These are phyloP conservation scores for Tricholomella constricta DNA, from an alignment of 768 basidiomycete genomes.

Conservation along the genomic window DNA sequence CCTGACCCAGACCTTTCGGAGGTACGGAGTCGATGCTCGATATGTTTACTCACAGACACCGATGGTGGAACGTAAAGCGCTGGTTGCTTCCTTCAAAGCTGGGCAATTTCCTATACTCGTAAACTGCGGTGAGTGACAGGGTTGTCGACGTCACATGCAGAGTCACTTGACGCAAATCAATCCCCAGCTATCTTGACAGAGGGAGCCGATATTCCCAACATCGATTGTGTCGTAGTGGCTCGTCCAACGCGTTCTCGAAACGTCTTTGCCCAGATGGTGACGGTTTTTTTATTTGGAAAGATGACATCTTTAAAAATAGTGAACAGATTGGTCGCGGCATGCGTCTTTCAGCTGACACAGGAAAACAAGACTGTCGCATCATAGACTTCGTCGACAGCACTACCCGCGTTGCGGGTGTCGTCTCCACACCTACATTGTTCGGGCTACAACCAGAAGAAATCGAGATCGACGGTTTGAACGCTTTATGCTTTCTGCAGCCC, in stretches of 20 bases:
- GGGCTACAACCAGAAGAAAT: conserved; percentile 77
- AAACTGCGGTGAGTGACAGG: conserved; percentile 69
- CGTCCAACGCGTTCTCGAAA: conserved; percentile 89
- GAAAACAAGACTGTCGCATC: conserved; percentile 82
- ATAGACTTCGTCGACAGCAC: conserved; percentile 90
- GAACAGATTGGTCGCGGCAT: conserved; percentile 90
- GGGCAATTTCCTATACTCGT: conserved; percentile 84
- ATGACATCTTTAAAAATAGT: not conserved
- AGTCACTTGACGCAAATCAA: not conserved
- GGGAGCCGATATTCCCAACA: conserved; percentile 92
- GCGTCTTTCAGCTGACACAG: conserved; percentile 77
- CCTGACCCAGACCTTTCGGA: conserved; percentile 72
- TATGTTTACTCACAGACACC: conserved; percentile 76
- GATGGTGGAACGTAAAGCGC: conserved; percentile 56
- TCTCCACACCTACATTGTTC: conserved; percentile 82
- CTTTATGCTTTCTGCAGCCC: not conserved
- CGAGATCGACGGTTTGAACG: conserved; percentile 55
- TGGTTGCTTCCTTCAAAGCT: conserved; percentile 67
- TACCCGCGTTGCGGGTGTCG: conserved; percentile 64
- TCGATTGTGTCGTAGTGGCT: conserved; percentile 88
- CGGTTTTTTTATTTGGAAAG: conserved; percentile 13
- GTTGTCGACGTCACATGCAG: not conserved
- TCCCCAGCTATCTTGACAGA: conserved; percentile 82
- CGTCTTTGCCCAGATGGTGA: conserved; percentile 90
- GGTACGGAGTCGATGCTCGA: conserved; percentile 81